Evolutionary conservation across 768 basidiomycete genomes (phyloP), one percentile per base, ranked within the genome.

Genomic region (Myochromella boudieri): DNA sequence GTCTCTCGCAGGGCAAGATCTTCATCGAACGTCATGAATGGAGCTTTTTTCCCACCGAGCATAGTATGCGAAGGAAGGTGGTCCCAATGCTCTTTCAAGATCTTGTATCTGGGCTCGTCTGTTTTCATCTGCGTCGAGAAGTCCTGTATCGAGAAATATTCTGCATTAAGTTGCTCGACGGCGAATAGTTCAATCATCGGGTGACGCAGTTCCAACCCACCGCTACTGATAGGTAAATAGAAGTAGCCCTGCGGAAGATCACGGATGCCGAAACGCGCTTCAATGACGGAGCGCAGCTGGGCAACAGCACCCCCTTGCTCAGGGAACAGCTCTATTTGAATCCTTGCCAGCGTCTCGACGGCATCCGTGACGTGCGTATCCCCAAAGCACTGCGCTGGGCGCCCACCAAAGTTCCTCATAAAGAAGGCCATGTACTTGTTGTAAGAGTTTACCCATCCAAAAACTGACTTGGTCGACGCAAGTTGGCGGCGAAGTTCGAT

Each of bases 151-250:
- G 52, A 49, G 36, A 24, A 36, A 38, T 11, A 34, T 15, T 15
- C 36, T 25, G 1, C n/a, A n/a, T n/a, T 44, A 31, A 15, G 34
- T 4, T 49, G 38, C 41, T 40, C 52, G 45, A 71, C 41, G 1
- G 65, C 60, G 29, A 72, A 59, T 17, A 69, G 57, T 43, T 70
- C 68, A 18, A 74, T 56, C 56, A 73, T 64, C 1, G 65, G 63
- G 37, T 74, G 68, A 38, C 58, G 58, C 12, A 67, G 45, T 44
- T 64, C 63, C 34, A 66, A 49, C 0, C 64, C 64, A 18, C 65
- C 65, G 34, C 47, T 47, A 14, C 55, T 39, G 28, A 66, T 56
- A 3, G 64, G 60, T n/a, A 61, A 49, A 48, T 59, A 66, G 46
- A 60, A 64, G 44, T 59, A 66, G 0, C 64, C 64, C 28, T 60